Percentiles rank a stretch among this genome's conserved stretches.
phyloP scores from a whole-genome alignment of 305 asterid genomes.

The Solanum hybrid region DNA sequence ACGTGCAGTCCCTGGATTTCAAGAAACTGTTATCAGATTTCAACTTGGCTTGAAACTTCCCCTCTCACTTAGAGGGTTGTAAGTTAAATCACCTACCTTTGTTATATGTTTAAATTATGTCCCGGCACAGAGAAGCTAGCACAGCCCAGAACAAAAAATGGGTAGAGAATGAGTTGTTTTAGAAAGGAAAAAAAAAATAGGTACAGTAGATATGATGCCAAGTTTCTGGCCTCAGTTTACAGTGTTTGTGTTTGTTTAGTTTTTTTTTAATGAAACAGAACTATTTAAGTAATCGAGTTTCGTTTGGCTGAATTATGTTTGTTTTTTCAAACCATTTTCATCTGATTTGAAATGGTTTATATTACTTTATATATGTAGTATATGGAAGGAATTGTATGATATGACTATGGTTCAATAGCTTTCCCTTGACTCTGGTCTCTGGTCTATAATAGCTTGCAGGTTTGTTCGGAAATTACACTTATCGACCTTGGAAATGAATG shows the following conservation, averaged over 20 bases:
- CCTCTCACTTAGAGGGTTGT: background rate
- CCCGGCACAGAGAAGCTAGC: conserved; percentile 18
- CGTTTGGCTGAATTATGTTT: background rate
- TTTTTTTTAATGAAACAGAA: background rate
- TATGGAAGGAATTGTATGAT: background rate
- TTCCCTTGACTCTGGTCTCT: background rate
- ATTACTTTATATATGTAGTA: background rate
- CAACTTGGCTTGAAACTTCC: conserved; percentile 10
- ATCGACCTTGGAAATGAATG: background rate
- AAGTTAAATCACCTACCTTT: conserved; percentile 8
- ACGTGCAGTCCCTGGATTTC: conserved; percentile 5
- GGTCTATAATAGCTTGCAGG: background rate
- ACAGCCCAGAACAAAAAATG: conserved; percentile 12
- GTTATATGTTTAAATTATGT: conserved; percentile 15
- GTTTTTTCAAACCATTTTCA: background rate
- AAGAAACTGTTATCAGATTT: conserved; percentile 13
- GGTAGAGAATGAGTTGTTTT: conserved; percentile 12
- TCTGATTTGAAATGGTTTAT: background rate
- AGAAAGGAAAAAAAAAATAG: background rate
- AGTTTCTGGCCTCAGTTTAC: background rate
- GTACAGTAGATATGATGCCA: background rate
- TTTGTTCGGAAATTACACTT: background rate
- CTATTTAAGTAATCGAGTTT: background rate
- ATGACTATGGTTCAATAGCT: background rate
- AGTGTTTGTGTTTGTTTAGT: background rate